Evolutionary conservation across 345 rosid genomes (phyloP), one percentile per base, ranked within the genome.

Genomic region (Ceriops decandra): DNA sequence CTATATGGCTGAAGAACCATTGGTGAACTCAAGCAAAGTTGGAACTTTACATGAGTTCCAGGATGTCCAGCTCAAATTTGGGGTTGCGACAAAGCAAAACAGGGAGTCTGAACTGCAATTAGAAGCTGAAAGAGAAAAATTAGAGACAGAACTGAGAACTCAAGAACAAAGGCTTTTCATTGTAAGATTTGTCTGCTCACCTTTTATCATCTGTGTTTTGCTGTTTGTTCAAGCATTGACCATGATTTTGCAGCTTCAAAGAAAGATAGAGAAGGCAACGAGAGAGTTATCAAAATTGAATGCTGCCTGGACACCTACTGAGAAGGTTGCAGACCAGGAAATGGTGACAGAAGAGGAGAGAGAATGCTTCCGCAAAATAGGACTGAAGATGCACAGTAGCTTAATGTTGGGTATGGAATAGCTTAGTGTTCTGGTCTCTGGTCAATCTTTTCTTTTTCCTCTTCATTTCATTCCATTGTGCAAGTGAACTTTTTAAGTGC

Each of bases 1-100:
- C 52, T 77, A 69, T 69, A 49, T 64, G 52, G 80, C 74, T 65
- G 68, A 80, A 69, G 83, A 81, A 69, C 76, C 70, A 49, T 60
- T 60, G 49, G 74, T 57, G 53, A 79, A 66, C 70, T 77, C 80
- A 69, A 79, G 84, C 81, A 81, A 66, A 32, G 51, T 73, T 42
- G 97, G 97, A 70, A 89, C 92, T 47, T 78, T 91, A 56, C 75
- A 81, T 59, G 97, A 91, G 77, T 91, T 87, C 77, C 81, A 72
- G 71, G 81, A 83, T 62, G 75, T 89, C 62, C 81, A 79, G 57
- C 63, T 70, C 54, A 80, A 82, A 69, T 84, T 77, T 51, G 77
- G 82, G 63, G 79, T 73, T 46, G 58, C 64, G 58, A 74, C 71
- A 68, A 70, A 71, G 26, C 72, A 67, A 81, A 76, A 69, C 21